Evolutionary conservation across 768 basidiomycete species (phyloP).

Genomic region (Rhizopogon rudus): DNA sequence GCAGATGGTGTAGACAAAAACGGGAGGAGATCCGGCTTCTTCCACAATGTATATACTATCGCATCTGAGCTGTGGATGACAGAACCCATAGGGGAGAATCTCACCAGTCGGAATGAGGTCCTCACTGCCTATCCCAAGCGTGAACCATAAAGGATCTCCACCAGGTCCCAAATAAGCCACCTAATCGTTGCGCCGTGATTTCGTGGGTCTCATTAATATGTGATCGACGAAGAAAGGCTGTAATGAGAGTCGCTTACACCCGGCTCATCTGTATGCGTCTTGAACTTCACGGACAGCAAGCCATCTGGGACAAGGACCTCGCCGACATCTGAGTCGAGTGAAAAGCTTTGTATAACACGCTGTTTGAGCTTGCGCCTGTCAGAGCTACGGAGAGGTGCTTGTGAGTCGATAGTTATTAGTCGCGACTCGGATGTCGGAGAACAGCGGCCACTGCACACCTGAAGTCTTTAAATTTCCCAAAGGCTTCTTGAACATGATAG

Average conservation of each 20-base stretch:
- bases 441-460: conserved; percentile 22
- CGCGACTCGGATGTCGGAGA: not conserved
- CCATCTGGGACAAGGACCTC: conserved; percentile 74
- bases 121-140: conserved; percentile 59
- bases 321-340: conserved; percentile 49
- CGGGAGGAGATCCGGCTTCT: conserved; percentile 61
- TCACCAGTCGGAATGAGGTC: conserved; percentile 70
- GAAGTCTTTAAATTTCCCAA: conserved; percentile 65
- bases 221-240: not conserved
- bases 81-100: not conserved
- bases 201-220: conserved; percentile 3
- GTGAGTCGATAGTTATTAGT: not conserved
- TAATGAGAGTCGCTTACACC: conserved; percentile 44
- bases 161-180: conserved; percentile 57
- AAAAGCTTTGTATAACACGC: conserved; percentile 45
- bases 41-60: conserved; percentile 75
- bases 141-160: conserved; percentile 79
- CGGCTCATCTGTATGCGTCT: conserved; percentile 55
- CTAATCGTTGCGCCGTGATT: conserved; percentile 27
- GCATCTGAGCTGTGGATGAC: not conserved
- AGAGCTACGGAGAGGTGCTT: conserved; percentile 65
- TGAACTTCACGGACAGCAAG: conserved; percentile 62
- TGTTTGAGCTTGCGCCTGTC: conserved; percentile 70
- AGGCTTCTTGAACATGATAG: conserved; percentile 76
- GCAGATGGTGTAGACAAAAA: conserved; percentile 64